Base-by-base conservation (phyloP, 345 rosid species). In the Capsella bursapastoris region DNA sequence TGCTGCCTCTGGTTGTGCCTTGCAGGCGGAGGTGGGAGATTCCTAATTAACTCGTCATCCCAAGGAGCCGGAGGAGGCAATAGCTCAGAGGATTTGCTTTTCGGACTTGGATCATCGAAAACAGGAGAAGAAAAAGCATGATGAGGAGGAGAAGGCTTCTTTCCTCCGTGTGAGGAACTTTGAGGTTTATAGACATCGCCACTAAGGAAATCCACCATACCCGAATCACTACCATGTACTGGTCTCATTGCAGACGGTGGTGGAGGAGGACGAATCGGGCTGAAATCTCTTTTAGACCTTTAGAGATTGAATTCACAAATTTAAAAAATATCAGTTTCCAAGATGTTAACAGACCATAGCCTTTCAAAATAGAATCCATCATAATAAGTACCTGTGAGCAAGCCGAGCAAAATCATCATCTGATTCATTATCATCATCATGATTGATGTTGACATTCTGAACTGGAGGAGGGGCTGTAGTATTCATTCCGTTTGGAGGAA, bases 21-120 rank as follows among this genome's bases (percentile, higher is more conserved):
- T 64, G 89, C 76, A 62, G 98, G 97, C 1, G 98, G 97, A 3
- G 97, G 97, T 4, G 98, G 97, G 76, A 91, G 86, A 34, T 58
- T 78, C 68, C 64, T 76, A 16, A 72, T 44, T 27, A 80, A 18
- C 38, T 85, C 82, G 22, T 80, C 18, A 28, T 90, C 93, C 90
- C 90, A 86, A 57, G 92, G 88, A 70, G 94, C 89, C 38, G 71
- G 64, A 55, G 91, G 78, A 40, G 92, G 89, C 63, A 83, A 79
- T 74, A n/a, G 82, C 77, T 87, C 92, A 0, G 40, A 34, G 7
- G 80, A 31, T 69, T 77, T 71, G 55, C 63, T 66, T 50, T 10
- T 55, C 3, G 61, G 76, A 41, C 40, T 15, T 68, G 57, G 74
- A 68, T 68, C 57, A 60, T 75, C 56, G 44, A 16, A 75, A 58